Base-by-base conservation (phyloP, 768 basidiomycete species). In the Amanita pseudoporphyria region DNA sequence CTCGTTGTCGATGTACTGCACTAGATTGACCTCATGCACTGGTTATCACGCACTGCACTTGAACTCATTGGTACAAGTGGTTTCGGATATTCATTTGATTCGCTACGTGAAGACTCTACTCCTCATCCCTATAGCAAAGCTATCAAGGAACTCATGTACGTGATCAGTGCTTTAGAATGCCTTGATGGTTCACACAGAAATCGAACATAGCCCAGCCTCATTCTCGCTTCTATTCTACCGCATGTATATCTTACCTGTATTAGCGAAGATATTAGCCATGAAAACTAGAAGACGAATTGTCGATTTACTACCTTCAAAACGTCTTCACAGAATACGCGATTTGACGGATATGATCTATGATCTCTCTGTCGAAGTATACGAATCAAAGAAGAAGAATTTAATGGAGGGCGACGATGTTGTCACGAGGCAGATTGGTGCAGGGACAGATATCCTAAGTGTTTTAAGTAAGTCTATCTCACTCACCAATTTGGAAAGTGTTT, bases 61-160 rank as follows among this genome's bases (percentile, higher is more conserved):
- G 74, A 78, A 52, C 59, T 76, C 37, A 68, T 78, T 37, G 74
- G 72, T 3, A 73, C 71, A 60, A 69, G 68, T 14, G 73, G 76
- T 3, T 62, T 78, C 24, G 71, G 71, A 6, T 62, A 64, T 41
- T 69, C 68, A n/a, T 72, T 74, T 36, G 71, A 73, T 52, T 47
- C 64, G 0, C 61, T 77, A 3, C 56, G 52, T 10, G 64, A 66
- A 30, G 64, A 67, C 35, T 42, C 54, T 9, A 44, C 51, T 5
- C 51, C 54, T 1, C 67, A 65, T 56, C 66, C 58, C 32, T 73
- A 67, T 45, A 57, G 54, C 31, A 47, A 43, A n/a, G 59, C 68
- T 6, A 56, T 65, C 38, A 67, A 67, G 47, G 47, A 57, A 12
- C 56, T 70, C 26, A 45, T 58, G 70, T 70, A 48, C 9, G 67